Percentiles rank a stretch among this genome's conserved stretches.
These are phyloP conservation scores for Clonostachys rhizophaga DNA, from an alignment of 2,329 filamentous ascomycete species.

Conservation along the genomic window DNA sequence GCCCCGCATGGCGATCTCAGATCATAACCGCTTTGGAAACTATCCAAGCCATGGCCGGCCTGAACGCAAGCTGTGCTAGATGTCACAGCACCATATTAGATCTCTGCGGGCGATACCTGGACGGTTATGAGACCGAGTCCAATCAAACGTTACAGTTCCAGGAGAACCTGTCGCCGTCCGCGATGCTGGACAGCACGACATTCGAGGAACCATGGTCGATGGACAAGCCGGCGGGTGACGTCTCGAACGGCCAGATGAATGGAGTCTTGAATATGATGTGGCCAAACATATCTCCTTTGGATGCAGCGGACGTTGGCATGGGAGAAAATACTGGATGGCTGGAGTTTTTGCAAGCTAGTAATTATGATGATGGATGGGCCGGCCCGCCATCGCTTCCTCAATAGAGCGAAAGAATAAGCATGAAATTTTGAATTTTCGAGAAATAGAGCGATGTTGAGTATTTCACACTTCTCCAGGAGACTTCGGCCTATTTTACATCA, in stretches of 20 bases:
- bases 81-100: constrained; percentile 33
- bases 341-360: constrained; percentile 19
- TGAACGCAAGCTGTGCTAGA: constrained; percentile 33
- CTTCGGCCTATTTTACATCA: too few species aligned
- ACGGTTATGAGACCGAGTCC: constrained; percentile 3
- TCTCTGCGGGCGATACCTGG: constrained; percentile 29
- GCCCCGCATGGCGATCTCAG: constrained; percentile 32
- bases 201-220: constrained; percentile 1
- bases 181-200: not conserved
- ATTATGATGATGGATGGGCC: constrained; percentile 6
- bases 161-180: too few species aligned
- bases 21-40: constrained; percentile 27
- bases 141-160: not conserved
- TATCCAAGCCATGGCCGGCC: constrained; percentile 24
- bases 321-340: constrained; percentile 27
- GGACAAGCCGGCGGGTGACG: constrained; percentile 23
- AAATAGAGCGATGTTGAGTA: too few species aligned
- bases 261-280: constrained; percentile 39
- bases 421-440: too few species aligned
- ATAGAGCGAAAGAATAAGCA: too few species aligned
- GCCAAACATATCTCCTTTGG: constrained; percentile 29
- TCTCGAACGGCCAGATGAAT: constrained; percentile 34
- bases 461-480: too few species aligned
- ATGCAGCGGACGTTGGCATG: constrained; percentile 29
- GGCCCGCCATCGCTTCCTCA: not conserved